Conservation (phyloP, 2,329 filamentous ascomycete genomes). For the Diaporthe vaccinii region DNA sequence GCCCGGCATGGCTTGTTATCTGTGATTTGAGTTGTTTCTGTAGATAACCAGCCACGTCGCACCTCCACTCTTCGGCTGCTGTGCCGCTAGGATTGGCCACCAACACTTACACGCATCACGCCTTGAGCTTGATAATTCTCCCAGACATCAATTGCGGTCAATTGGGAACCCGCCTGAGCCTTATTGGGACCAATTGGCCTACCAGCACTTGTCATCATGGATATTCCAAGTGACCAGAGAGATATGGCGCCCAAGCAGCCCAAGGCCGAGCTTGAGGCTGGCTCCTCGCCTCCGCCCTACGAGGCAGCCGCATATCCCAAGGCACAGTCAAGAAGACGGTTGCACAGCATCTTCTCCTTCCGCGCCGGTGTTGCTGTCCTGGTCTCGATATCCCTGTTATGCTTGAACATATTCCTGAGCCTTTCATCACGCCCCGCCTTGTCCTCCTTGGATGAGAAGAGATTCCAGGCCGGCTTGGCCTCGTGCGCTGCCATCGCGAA, state of each 20-base stretch:
- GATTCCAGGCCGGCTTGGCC: constrained; percentile 35
- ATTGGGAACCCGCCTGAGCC: background rate
- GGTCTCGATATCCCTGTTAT: background rate
- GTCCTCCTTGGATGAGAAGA: constrained; percentile 30
- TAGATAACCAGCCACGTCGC: background rate
- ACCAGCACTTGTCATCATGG: background rate
- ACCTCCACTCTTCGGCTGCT: background rate
- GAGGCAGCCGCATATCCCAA: constrained; percentile 38
- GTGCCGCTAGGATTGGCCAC: background rate
- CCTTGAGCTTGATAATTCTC: background rate
- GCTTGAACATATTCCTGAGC: constrained; percentile 25
- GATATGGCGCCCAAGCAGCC: background rate
- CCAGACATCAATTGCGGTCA: background rate
- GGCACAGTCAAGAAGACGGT: background rate
- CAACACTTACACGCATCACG: background rate
- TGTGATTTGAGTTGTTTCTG: background rate
- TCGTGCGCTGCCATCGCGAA: constrained; percentile 32
- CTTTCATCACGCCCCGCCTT: background rate
- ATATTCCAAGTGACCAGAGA: background rate
- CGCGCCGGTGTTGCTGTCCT: background rate
- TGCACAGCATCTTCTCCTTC: constrained; percentile 22
- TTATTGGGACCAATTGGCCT: background rate
- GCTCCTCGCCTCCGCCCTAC: constrained; percentile 37
- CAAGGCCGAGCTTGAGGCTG: constrained; percentile 4
- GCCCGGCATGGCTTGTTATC: background rate